Conservation (phyloP, 169 alveolate species). For the Plasmodium relictum region DNA sequence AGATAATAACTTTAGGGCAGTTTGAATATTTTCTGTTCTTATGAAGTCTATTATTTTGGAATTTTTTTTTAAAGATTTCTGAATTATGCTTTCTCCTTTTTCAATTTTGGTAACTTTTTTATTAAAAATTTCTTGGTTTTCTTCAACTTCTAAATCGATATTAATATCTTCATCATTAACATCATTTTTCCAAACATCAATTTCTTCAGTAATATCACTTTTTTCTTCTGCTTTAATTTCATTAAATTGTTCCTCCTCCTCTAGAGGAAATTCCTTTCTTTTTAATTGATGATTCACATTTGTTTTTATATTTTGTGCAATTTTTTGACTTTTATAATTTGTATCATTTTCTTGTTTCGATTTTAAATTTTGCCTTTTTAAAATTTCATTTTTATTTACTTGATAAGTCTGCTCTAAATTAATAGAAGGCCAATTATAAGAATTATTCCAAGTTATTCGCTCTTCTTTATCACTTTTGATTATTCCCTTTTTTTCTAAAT, state of each 20-base stretch:
- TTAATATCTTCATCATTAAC: conserved; percentile 70
- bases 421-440: conserved; percentile 69
- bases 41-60: conserved; percentile 56
- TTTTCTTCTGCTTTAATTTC: conserved; percentile 35
- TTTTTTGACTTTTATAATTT: background rate
- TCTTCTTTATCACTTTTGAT: background rate
- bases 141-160: conserved; percentile 22
- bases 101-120: conserved; percentile 42
- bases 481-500: background rate
- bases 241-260: conserved; percentile 1
- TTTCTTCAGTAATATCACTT: conserved; percentile 78
- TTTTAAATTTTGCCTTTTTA: background rate
- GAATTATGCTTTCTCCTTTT: conserved; percentile 11
- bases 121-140: background rate
- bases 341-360: background rate
- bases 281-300: background rate
- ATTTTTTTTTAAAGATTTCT: conserved; percentile 31
- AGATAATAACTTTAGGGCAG: conserved; percentile 48
- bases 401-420: conserved; percentile 9
- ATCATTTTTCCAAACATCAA: conserved; percentile 78
- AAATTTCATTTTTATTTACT: background rate
- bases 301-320: background rate
- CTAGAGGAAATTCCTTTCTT: background rate
- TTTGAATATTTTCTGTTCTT: conserved; percentile 56
- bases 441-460: conserved; percentile 30